Conservation (phyloP, 371 early-diverging fungal genomes). For the Choanephora cucurbitarum region DNA sequence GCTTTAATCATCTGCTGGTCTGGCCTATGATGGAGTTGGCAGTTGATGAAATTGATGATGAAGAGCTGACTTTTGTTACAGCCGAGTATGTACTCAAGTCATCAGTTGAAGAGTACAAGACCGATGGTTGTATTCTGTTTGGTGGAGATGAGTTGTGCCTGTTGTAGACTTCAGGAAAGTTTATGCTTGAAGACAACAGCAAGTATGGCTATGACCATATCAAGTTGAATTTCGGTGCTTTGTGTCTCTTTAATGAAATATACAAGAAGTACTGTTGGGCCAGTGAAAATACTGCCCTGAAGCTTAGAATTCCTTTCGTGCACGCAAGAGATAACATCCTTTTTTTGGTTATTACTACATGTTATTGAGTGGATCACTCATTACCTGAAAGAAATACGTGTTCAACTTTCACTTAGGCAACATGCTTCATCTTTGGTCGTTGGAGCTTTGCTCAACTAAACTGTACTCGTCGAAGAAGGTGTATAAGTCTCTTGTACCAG, state of each 20-base stretch:
- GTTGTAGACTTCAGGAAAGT: not conserved
- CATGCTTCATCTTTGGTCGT: constrained; percentile 3
- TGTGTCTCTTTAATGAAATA: not conserved
- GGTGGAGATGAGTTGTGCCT: not conserved
- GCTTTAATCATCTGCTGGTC: not conserved
- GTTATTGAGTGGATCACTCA: too few relatives aligned
- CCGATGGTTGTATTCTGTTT: not conserved
- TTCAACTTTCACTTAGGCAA: not conserved
- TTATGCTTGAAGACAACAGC: not conserved
- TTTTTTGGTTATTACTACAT: too few relatives aligned
- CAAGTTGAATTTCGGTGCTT: not conserved
- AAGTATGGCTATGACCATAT: constrained; percentile 3
- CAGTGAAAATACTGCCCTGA: not conserved
- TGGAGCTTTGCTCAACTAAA: constrained; percentile 9
- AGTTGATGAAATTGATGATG: not conserved
- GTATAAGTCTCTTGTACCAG: constrained; percentile 9
- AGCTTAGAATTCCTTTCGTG: not conserved
- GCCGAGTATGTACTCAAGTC: not conserved
- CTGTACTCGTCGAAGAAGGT: constrained; percentile 12
- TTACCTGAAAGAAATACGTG: too few relatives aligned
- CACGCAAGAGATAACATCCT: constrained; percentile 1
- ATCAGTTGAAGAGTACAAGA: not conserved
- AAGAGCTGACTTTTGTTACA: not conserved
- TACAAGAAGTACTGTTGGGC: constrained; percentile 2
- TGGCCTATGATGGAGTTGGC: constrained; percentile 3